Evolutionary conservation across 345 rosid species (phyloP), one percentile per base, ranked within the genome.

Genomic region (Eucalyptus regnans): DNA sequence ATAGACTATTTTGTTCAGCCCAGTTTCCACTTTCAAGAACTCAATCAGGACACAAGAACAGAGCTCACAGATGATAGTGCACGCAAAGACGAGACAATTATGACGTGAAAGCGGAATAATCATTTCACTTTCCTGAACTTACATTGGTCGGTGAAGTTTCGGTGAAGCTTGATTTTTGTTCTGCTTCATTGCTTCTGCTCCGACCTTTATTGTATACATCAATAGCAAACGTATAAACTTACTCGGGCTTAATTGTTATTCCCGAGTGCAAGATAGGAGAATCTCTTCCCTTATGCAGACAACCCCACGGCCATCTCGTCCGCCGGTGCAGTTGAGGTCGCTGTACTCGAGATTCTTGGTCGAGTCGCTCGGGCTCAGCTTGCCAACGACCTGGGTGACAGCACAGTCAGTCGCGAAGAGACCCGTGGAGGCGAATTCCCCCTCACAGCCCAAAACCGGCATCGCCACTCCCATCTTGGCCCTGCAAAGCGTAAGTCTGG

Each of bases 361-460:
- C 33, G 83, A 89, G 86, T 54, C 18, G 41, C 51, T 29, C 5
- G 5, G 17, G 13, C 18, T 60, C 25, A 48, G 50, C 29, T 27
- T n/a, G 31, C 89, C 87, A 37, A 27, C 11, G 29, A 92, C 90
- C 44, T 68, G 33, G 9, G 89, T 84, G 23, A 83, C 90, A 3
- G 86, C 64, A 50, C 96, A 93, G 87, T 94, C 94, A 11, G 96
- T 52, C n/a, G 90, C 62, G 29, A 94, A 93, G 46, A 95, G 86
- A 84, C 91, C 91, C 49, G 94, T 92, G 85, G 94, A 91, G 20
- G 81, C 86, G 29, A 93, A 95, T 87, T 92, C 93, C 83, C 29
- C 88, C 54, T 93, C 91, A 12, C 97, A 93, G 64, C 97, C 94
- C 93, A 94, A 89, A 31, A 96, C 93, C 15, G 96, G 93, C 95